These are phyloP conservation scores for Zygosaccharomyces pseudorouxii DNA, from an alignment of 805 yeast genomes.

Conservation along the genomic window DNA sequence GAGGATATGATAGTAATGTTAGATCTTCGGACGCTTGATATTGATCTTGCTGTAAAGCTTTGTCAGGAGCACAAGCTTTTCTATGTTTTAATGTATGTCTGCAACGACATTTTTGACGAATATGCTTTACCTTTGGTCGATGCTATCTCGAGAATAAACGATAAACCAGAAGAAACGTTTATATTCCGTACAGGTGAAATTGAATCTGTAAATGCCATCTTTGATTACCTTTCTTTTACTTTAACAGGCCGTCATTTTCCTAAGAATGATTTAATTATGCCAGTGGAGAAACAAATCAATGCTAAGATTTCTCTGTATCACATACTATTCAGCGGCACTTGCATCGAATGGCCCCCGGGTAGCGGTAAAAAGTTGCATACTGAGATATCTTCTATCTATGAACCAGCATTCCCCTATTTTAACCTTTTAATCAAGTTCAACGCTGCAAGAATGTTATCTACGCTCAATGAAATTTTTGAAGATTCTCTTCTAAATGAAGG, in stretches of 20 bases:
- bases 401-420: conserved; percentile 69
- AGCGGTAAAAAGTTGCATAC: conserved; percentile 36
- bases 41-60: conserved; percentile 65
- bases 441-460: conserved; percentile 55
- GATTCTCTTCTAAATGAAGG: conserved; percentile 61
- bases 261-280: conserved; percentile 47
- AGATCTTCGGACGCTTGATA: conserved; percentile 64
- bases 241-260: conserved; percentile 82
- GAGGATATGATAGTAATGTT: conserved; percentile 67
- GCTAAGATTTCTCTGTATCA: conserved; percentile 53
- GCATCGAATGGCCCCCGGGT: conserved; percentile 44
- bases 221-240: conserved; percentile 60
- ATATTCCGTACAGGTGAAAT: conserved; percentile 15
- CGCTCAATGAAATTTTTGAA: conserved; percentile 79
- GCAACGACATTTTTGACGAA: conserved; percentile 67
- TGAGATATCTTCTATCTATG: conserved; percentile 30
- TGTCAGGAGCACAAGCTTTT: conserved; percentile 53
- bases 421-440: conserved; percentile 50
- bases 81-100: conserved; percentile 65
- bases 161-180: conserved; percentile 15
- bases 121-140: conserved; percentile 66
- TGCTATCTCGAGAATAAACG: conserved; percentile 39
- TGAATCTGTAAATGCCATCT: conserved; percentile 38
- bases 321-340: conserved; percentile 54
- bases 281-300: conserved; percentile 26